Evolutionary conservation across 192 early-diverging fungal species (phyloP).

Genomic region (Coemansia sp.): DNA sequence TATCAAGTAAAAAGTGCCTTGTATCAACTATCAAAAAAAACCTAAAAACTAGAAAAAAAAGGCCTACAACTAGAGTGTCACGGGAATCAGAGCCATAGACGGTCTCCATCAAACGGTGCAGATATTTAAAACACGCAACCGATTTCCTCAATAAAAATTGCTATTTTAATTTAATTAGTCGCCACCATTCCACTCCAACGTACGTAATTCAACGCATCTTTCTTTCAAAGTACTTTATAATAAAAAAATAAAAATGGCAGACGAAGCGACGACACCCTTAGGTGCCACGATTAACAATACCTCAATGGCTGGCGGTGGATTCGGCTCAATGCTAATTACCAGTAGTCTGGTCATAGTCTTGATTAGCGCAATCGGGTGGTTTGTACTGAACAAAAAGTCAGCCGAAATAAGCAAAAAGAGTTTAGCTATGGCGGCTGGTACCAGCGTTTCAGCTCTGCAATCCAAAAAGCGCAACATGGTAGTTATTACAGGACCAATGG

Average conservation of each 20-base stretch:
- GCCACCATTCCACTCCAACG: too few species aligned
- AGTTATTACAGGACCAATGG: constrained; percentile 30
- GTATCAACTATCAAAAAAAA: too few species aligned
- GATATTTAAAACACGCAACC: too few species aligned
- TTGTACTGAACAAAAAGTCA: constrained; percentile 28
- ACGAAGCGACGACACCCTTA: too few species aligned
- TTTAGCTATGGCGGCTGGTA: constrained; percentile 28
- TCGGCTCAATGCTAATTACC: neutral
- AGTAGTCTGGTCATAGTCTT: constrained; percentile 2
- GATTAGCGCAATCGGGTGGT: constrained; percentile 15
- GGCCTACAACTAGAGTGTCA: neutral
- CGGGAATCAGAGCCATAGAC: too few species aligned
- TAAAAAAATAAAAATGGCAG: neutral
- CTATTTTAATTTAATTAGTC: too few species aligned
- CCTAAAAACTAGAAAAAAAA: neutral
- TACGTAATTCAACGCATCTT: neutral
- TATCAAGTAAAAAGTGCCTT: too few species aligned
- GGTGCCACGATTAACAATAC: too few species aligned
- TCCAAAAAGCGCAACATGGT: constrained; percentile 22
- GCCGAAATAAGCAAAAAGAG: constrained; percentile 32
- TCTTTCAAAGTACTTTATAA: neutral
- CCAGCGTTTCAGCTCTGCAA: constrained; percentile 4
- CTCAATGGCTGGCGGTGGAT: too few species aligned
- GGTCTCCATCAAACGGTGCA: too few species aligned
- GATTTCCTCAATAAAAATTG: too few species aligned